These are phyloP conservation scores for Rhizoclosmatium globosum DNA, from an alignment of 192 early-diverging fungal genomes.

Conservation along the genomic window DNA sequence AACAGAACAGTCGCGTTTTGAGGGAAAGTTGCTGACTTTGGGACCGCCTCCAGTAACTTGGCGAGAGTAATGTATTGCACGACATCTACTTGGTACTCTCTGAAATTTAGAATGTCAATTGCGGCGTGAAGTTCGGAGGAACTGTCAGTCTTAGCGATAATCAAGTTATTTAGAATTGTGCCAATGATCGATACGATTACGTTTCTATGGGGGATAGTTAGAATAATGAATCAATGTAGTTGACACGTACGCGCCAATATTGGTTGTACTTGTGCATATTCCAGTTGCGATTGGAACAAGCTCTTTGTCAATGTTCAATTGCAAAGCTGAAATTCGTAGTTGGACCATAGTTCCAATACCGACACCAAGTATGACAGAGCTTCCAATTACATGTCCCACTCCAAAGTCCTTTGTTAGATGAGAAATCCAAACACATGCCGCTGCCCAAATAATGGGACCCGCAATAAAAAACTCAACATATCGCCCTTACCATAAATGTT, in stretches of 20 bases:
- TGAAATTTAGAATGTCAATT: neutral
- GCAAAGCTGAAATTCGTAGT: conserved; percentile 75
- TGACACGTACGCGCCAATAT: conserved; percentile 18
- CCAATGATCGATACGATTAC: conserved; percentile 45
- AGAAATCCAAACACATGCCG: conserved; percentile 72
- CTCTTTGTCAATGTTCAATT: conserved; percentile 66
- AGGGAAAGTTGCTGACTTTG: neutral
- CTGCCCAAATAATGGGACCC: conserved; percentile 66
- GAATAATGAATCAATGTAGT: no score
- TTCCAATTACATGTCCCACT: conserved; percentile 60
- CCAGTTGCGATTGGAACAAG: conserved; percentile 77
- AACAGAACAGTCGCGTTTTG: neutral
- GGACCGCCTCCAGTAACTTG: neutral
- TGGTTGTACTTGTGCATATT: conserved; percentile 7
- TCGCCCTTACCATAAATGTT: neutral
- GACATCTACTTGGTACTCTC: neutral
- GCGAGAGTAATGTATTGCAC: neutral
- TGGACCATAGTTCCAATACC: conserved; percentile 81
- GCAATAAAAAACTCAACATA: conserved; percentile 72
- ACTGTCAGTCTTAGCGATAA: neutral
- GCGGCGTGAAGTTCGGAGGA: neutral
- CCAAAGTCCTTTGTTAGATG: conserved; percentile 61
- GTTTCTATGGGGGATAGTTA: no score
- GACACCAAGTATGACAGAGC: conserved; percentile 72
- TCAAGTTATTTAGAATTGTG: conserved; percentile 39